Evolutionary conservation across 306 rosid species (phyloP).

Genomic region (Parietaria judaica): DNA sequence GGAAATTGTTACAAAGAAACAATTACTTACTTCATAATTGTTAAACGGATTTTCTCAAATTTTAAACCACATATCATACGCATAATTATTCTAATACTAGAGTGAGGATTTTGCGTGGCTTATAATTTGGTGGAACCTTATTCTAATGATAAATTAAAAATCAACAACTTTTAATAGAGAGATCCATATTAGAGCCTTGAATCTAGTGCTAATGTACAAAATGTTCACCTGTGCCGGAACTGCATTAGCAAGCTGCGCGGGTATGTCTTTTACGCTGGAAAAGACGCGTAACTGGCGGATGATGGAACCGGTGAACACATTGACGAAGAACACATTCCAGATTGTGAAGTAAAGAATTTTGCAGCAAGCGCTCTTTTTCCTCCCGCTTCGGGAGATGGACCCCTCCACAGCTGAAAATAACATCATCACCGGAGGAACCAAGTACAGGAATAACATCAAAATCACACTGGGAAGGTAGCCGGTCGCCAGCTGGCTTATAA

Average conservation of each 20-base stretch:
- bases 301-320: slow-evolving; percentile 74
- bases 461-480: slow-evolving; percentile 94
- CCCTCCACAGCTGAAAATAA: slow-evolving; percentile 71
- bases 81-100: too few relatives aligned
- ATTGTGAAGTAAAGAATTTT: slow-evolving; percentile 81
- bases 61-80: too few relatives aligned
- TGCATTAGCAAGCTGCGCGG: slow-evolving; percentile 69
- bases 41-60: too few relatives aligned
- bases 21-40: too few relatives aligned
- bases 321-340: slow-evolving; percentile 93
- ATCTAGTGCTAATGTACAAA: too few relatives aligned
- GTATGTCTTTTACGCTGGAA: slow-evolving; percentile 62
- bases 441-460: slow-evolving; percentile 52
- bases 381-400: slow-evolving; percentile 69
- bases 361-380: slow-evolving; percentile 83
- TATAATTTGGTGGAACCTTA: too few relatives aligned
- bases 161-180: too few relatives aligned
- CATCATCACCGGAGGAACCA: slow-evolving; percentile 84
- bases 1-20: too few relatives aligned
- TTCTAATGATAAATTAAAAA: too few relatives aligned
- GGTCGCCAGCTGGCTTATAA: slow-evolving; percentile 56
- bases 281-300: slow-evolving; percentile 53
- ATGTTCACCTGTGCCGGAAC: slow-evolving; percentile 73
- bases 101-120: too few relatives aligned
- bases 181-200: too few relatives aligned